Evolutionary conservation across 768 basidiomycete species (phyloP), one percentile per base, ranked within the genome.

Genomic region (Rubroboletus satanas): DNA sequence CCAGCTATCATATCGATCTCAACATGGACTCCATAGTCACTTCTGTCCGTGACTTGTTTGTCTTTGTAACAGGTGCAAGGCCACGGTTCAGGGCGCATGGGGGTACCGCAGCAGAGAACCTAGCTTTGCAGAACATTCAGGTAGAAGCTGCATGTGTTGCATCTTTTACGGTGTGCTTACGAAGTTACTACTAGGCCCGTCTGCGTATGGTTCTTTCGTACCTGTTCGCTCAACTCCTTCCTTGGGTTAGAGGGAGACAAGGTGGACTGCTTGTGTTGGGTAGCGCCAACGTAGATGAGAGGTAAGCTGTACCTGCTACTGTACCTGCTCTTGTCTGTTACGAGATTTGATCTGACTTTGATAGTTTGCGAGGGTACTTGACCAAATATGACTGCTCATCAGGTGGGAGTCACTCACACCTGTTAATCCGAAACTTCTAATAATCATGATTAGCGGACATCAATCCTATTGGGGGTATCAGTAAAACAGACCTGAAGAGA

Each of bases 311-410:
- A 7, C 39, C 36, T 21, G 3, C 18, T 7, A 66, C 58, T 45
- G 50, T 23, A 10, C 42, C 33, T 21, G 3, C 26, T 5, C 21
- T 37, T 7, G 6, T 37, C 26, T 23, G 4, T 9, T 21, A 49
- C 31, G 18, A 17, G 7, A 18, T 36, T 17, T n/a, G 42, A 50
- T 48, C 43, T 35, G 21, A 44, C 4, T 10, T 42, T 43, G 43
- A 42, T 49, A 95, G 95, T 75, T 79, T 98, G 53, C 84, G 97
- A 49, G 97, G 97, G 7, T 99, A 98, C 70, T 75, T 97, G 56
- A 99, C 97, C 1, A 98, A 99, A 74, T 98, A 98, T 68, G 97
- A 99, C 69, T 98, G 88, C 64, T 96, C 91, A 5, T 92, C 90
- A 7, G 88, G 90, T 87, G 59, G 39, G 75, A 61, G 15, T 8